Base-by-base conservation (phyloP, 768 basidiomycete species). In the Butyriboletus loyo region DNA sequence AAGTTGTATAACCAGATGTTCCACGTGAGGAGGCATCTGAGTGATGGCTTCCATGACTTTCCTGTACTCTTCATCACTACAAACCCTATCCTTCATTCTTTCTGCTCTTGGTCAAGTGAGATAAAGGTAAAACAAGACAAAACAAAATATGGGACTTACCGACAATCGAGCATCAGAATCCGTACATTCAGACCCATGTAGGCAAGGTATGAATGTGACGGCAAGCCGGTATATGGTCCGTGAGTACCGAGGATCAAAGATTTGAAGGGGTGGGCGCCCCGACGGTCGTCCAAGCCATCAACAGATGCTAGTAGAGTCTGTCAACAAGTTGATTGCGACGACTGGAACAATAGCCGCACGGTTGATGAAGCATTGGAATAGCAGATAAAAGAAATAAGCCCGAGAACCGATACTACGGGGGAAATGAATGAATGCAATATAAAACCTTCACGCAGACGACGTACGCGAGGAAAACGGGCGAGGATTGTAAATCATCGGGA, bases 331-430 rank as follows among this genome's bases (percentile, higher is more conserved):
- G 5, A 5, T 44, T 15, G 27, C 42, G 25, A 53, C n/a, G 19
- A 46, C n/a, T 36, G 51, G 40, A 30, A 44, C 19, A 21, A 52
- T 46, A 27, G 14, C 46, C 80, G 48, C 60, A 89, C 89, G 81
- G 56, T 87, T 86, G 60, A 89, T 83, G 68, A 95, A 95, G 59
- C 89, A 91, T 60, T 99, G 96, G 76, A 99, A 98, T 1, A 99
- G 76, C 21, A 96, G 75, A 73, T 85, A 99, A 76, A 85, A 95
- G 68, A 95, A 95, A 72, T 94, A 97, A 21, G 86, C 92, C 58
- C 89, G 75, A 1, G 83, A 71, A 7, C 95, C 96, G 49, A 98
- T 89, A 8, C 87, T 91, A 53, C 40, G 21, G 5, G 28, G 24
- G 2, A 31, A n/a, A 24, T 53, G 0, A 57, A 31, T 49, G 10